Evolutionary conservation across 2,329 filamentous ascomycete genomes (phyloP).

Genomic region (Colletotrichum falcatum): DNA sequence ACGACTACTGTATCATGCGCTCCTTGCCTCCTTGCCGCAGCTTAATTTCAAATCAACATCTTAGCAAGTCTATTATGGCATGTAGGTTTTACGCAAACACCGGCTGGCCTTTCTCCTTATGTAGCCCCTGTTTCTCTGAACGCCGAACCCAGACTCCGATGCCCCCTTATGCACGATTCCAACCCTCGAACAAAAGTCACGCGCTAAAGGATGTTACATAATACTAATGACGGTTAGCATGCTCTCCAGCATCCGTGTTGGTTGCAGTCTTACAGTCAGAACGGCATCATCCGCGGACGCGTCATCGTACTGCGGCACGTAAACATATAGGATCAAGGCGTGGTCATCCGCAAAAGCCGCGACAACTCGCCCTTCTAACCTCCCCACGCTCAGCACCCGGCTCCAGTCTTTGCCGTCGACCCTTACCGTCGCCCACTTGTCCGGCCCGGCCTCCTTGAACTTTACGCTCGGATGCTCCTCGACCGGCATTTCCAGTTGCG

Average conservation of each 20-base stretch:
- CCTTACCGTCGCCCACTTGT: constrained; percentile 88
- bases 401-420: constrained; percentile 97
- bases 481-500: constrained; percentile 77
- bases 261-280: constrained; percentile 70
- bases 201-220: constrained; percentile 55
- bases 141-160: constrained; percentile 5
- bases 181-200: constrained; percentile 39
- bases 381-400: constrained; percentile 89
- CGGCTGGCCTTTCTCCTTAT: not conserved
- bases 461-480: constrained; percentile 84
- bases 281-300: constrained; percentile 76
- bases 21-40: not conserved
- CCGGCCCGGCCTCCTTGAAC: constrained; percentile 81
- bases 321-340: constrained; percentile 86
- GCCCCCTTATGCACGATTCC: not conserved
- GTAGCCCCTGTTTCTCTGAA: not conserved
- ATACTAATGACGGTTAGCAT: constrained; percentile 46
- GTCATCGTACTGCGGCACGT: constrained; percentile 78
- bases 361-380: constrained; percentile 90
- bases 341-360: constrained; percentile 88
- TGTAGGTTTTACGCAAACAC: not conserved
- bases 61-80: not conserved
- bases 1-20: not conserved
- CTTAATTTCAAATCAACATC: not conserved
- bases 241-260: too few relatives aligned